These are phyloP conservation scores for Lepidium didymum DNA, from an alignment of 345 rosid species.

Conservation along the genomic window DNA sequence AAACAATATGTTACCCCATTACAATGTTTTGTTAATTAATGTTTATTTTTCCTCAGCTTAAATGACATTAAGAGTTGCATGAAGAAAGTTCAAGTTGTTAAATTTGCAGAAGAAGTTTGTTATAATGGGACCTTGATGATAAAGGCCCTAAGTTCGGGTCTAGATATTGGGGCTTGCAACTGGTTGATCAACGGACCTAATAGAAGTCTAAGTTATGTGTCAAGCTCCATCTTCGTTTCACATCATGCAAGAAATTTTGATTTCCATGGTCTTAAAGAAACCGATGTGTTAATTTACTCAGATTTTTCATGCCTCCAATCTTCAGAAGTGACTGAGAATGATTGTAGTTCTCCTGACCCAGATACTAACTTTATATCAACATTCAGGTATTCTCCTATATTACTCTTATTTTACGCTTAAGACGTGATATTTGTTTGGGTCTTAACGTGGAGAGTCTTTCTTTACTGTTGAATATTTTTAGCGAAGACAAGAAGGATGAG, in stretches of 20 bases:
- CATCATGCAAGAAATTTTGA: constrained; percentile 56
- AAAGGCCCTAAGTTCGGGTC: constrained; percentile 76
- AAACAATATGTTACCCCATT: neutral
- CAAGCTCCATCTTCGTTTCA: constrained; percentile 51
- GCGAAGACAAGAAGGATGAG: constrained; percentile 29
- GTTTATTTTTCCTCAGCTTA: constrained; percentile 38
- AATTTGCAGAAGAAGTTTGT: constrained; percentile 69
- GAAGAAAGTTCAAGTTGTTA: constrained; percentile 54
- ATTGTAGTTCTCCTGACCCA: constrained; percentile 7
- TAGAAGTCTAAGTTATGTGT: constrained; percentile 45
- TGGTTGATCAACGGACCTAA: constrained; percentile 63
- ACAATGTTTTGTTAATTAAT: too few relatives aligned
- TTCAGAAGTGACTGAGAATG: constrained; percentile 30
- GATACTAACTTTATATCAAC: constrained; percentile 24
- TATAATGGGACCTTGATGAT: constrained; percentile 62
- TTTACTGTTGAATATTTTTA: constrained; percentile 7
- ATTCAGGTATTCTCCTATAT: constrained; percentile 34
- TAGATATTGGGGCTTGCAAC: constrained; percentile 83
- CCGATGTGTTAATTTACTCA: constrained; percentile 54
- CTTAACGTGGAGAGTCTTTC: neutral
- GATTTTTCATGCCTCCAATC: constrained; percentile 40
- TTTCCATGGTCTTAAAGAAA: constrained; percentile 42
- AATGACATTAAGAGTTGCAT: constrained; percentile 59
- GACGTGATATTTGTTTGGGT: neutral
- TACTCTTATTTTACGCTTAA: neutral